Evolutionary conservation across 2,329 filamentous ascomycete species (phyloP), one percentile per base, ranked within the genome.

Genomic region (Aspergillus awamori): DNA sequence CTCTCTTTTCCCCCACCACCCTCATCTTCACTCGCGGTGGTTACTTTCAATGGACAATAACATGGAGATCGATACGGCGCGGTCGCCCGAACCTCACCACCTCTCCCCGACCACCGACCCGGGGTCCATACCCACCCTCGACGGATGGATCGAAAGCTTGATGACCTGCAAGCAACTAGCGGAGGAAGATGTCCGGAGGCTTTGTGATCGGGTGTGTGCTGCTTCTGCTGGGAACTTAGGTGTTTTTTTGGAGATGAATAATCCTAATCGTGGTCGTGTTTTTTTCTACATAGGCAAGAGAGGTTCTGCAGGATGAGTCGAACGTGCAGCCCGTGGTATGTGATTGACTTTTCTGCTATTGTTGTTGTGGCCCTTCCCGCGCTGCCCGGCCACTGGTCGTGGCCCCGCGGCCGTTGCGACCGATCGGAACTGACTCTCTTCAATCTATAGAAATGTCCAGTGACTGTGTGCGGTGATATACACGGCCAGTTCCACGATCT

Each of bases 131-230:
- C 88, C 91, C 64, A 97, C 92, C 63, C 85, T 99, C 66, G 95
- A 99, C 77, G 93, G 93, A 75, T 99, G 95, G 95, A 98, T 99
- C 77, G 94, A 97, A 85, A 93, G 86, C 82, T 84, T 99, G 81
- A 98, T 99, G 94, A 88, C 82, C 76, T 99, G 95, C 90, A 99
- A 99, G 84, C 95, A 98, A 85, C 85, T 99, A 79, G 88, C 91
- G 64, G 95, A 99, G 83, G 84, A 87, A 67, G 95, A 99, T 77
- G 95, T 99, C 65, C 92, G 96, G 82, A 89, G 94, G 78, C 87
- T 99, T 75, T 99, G 95, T 84, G 95, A 98, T 78, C 96, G 97
- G 89, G 94, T 96, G 81, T 74, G 87, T 78, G 39, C 15, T 67
- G 33, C 60, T 47, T 64, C 54, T 55, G 60, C 41, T 39, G 26